Percentiles rank a stretch among this genome's conserved stretches.
Evolutionary conservation across 805 yeast species (phyloP).

Genomic region (Saturnispora saitoi): DNA sequence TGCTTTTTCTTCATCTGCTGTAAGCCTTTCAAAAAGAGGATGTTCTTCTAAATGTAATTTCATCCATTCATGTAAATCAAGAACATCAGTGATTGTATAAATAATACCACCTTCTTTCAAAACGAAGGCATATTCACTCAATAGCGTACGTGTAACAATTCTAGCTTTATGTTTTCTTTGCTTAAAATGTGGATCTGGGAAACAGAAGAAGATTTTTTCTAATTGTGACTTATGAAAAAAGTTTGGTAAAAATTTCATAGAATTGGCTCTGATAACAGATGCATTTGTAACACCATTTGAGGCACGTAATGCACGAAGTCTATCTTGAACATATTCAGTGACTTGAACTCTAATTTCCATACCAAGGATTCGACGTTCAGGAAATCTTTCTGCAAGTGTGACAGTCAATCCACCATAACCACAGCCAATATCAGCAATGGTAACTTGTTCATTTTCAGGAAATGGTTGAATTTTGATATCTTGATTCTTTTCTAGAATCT

Average conservation of each 20-base stretch:
- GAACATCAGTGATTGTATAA: conserved; percentile 93
- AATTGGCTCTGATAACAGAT: conserved; percentile 85
- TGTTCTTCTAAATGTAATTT: conserved; percentile 82
- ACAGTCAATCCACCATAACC: conserved; percentile 92
- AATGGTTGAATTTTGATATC: conserved; percentile 25
- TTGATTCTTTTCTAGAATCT: conserved; percentile 24
- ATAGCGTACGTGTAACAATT: conserved; percentile 80
- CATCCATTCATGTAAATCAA: conserved; percentile 95
- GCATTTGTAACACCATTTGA: conserved; percentile 66
- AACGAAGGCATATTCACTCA: conserved; percentile 88
- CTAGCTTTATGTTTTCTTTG: conserved; percentile 96
- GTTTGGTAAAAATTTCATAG: conserved; percentile 95
- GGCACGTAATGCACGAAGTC: conserved; percentile 80
- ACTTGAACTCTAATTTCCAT: conserved; percentile 98
- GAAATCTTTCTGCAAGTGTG: conserved; percentile 69
- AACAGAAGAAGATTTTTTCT: conserved; percentile 91
- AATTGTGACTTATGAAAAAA: conserved; percentile 79
- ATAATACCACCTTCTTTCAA: conserved; percentile 78
- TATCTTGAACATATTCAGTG: conserved; percentile 91
- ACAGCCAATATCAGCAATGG: conserved; percentile 94
- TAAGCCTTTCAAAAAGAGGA: conserved; percentile 79
- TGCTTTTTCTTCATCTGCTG: conserved; percentile 65
- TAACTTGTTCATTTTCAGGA: conserved; percentile 34
- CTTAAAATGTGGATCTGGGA: conserved; percentile 99
- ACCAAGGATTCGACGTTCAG: conserved; percentile 71